Evolutionary conservation across 2,329 filamentous ascomycete genomes (phyloP), one percentile per base, ranked within the genome.

Genomic region (Juglanconis sp.): DNA sequence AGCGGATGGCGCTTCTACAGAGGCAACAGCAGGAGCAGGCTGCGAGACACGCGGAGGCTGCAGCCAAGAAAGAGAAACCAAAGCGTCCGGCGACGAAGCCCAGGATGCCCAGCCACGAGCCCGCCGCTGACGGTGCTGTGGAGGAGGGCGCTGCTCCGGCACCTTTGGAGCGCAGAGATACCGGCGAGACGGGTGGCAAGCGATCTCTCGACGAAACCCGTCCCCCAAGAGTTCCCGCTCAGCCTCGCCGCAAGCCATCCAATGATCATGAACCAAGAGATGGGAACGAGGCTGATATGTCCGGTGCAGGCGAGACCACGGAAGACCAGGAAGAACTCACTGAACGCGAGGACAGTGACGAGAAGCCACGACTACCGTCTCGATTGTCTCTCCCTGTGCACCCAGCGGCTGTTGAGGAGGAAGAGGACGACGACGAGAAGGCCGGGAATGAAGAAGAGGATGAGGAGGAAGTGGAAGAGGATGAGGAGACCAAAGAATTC

Each of bases 11-110:
- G 34, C 79, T 96, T 56, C 80, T 99, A 15, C 95, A 99, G 73
- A 94, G 91, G 71, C 92, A 98, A 73, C 95, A 99, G 74, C 80
- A 91, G 71, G 95, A 98, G 71, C 91, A 95, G 71, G 91, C 93
- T 5, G 83, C 89, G 64, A 83, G 93, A 56, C 90, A 94, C 74
- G 90, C 90, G 7, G 91, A 95, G 42, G 85, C 88, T 15, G 81
- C 82, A 24, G 81, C 87, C 59, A 96, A 90, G 77, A 94, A 96
- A 73, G 92, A 96, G 68, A 96, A 96, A 75, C 87, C 91, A 10
- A 96, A 93, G 77, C 87, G 88, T 34, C 79, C 83, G 1, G 88
- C 86, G 69, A 94, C 95, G 79, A 88, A 87, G 75, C 61, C 61
- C 34, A 81, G 81, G 32, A 71, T 77, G 24, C 84, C 87, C 53